These are phyloP conservation scores for Polychytrium aggregatum DNA, from an alignment of 192 early-diverging fungal species.

Conservation along the genomic window DNA sequence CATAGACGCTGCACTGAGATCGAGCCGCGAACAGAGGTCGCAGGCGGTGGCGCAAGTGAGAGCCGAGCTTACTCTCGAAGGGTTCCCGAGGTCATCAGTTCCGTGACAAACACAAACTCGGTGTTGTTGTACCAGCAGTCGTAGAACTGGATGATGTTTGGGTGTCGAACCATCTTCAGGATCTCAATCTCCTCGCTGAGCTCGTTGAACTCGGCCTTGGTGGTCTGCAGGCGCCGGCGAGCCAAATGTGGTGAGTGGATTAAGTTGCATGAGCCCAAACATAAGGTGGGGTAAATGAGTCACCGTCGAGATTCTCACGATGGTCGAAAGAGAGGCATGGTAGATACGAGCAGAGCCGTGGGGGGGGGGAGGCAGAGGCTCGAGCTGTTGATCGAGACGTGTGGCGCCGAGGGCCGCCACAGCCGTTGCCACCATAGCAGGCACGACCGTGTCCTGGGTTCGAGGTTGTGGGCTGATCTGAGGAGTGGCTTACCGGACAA, in stretches of 20 bases:
- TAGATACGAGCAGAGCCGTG: too few relatives aligned
- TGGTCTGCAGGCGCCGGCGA: slow-evolving; percentile 27
- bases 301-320: background rate
- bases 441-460: too few relatives aligned
- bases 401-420: too few relatives aligned
- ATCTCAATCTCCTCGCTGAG: slow-evolving; percentile 67
- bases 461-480: too few relatives aligned
- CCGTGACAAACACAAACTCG: slow-evolving; percentile 72
- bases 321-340: slow-evolving; percentile 1
- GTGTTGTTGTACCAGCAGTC: slow-evolving; percentile 64
- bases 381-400: too few relatives aligned
- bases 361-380: too few relatives aligned
- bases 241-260: background rate
- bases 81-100: slow-evolving; percentile 79
- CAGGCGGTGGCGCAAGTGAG: too few relatives aligned
- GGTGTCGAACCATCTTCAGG: slow-evolving; percentile 64
- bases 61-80: slow-evolving; percentile 48
- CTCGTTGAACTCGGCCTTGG: slow-evolving; percentile 60
- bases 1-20: background rate
- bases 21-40: too few relatives aligned
- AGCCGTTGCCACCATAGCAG: too few relatives aligned
- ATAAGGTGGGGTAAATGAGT: background rate
- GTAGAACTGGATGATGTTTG: slow-evolving; percentile 73
- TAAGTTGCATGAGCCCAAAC: background rate
- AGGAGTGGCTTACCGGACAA: slow-evolving; percentile 36